Percentiles rank a stretch among this genome's conserved stretches.
phyloP scores from a whole-genome alignment of 225 moss, liverwort and hornwort species.

The Marchantia paleacea region DNA sequence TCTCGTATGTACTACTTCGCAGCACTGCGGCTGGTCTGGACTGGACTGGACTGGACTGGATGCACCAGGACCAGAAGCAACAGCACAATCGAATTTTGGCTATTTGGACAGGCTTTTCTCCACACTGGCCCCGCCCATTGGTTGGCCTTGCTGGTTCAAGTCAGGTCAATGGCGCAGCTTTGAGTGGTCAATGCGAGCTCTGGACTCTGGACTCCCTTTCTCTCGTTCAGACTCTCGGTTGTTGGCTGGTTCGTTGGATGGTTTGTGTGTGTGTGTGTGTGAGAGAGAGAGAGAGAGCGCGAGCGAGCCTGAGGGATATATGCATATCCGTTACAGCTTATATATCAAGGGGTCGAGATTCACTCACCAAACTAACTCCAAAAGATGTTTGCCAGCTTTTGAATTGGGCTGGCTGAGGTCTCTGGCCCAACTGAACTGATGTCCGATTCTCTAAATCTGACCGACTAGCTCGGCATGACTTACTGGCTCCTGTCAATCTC shows the following conservation, averaged over 20 bases:
- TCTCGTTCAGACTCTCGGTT: no score
- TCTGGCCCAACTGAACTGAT: neutral
- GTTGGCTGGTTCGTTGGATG: neutral
- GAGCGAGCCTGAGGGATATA: no score
- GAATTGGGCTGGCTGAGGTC: neutral
- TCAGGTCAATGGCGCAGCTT: neutral
- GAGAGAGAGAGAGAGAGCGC: neutral
- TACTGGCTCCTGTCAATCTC: neutral
- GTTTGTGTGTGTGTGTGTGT: neutral
- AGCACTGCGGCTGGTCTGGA: neutral
- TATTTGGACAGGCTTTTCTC: constrained; percentile 10
- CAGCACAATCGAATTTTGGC: neutral
- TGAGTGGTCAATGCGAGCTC: neutral
- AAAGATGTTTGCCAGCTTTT: neutral
- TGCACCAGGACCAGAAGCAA: neutral
- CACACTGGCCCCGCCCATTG: neutral
- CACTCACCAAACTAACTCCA: neutral
- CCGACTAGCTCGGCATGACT: neutral
- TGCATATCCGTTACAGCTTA: neutral
- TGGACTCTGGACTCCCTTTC: no score
- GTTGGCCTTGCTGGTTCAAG: neutral
- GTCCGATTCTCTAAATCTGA: neutral
- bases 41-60: neutral
- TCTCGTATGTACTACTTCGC: neutral
- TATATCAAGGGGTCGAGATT: neutral